Base-by-base conservation (phyloP, 1,284 basidiomycete species). In the Austroboletus novae-zelandiae region DNA sequence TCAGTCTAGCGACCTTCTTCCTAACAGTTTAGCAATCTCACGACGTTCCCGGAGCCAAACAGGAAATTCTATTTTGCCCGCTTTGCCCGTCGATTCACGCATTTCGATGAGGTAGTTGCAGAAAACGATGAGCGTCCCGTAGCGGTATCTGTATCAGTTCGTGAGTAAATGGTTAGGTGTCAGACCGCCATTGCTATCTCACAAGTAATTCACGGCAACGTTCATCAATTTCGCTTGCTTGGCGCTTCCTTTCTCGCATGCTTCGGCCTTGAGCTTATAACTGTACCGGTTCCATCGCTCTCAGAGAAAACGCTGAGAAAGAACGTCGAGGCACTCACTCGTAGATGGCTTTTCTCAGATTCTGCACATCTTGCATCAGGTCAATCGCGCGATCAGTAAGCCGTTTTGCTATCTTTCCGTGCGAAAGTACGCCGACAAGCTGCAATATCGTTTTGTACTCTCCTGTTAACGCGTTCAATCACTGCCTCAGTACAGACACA, bases 401-500 rank as follows among this genome's bases (percentile, higher is more conserved):
- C 43, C 84, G 83, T 71, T 99, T 99, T n/a, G 97, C 97, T 17
- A 89, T 75, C 72, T 94, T 94, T 20, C 92, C 92, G 59, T 91
- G 81, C 13, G 88, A 88, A 17, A 97, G 78, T 5, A 97, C 89
- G 14, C 91, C 89, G 43, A 97, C 90, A 42, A 99, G 86, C 61
- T 97, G 94, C 40, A 99, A 72, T 53, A 99, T 98, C 3, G 87
- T 91, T 72, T 98, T 98, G 76, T 98, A 99, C 66, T 99, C 96
- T 44, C 96, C 96, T 88, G 56, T 9, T 48, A n/a, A 48, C 14
- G 20, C 39, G 32, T 20, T 55, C 35, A 49, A 45, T 17, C 17
- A 47, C 42, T 34, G 31, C 29, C n/a, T 39, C 15, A 11, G 9
- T 23, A 43, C 18, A 14, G 30, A 40, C 20, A 20, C 23, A 8